Conservation (phyloP, 768 basidiomycete species). For the Ramaria rubella region DNA sequence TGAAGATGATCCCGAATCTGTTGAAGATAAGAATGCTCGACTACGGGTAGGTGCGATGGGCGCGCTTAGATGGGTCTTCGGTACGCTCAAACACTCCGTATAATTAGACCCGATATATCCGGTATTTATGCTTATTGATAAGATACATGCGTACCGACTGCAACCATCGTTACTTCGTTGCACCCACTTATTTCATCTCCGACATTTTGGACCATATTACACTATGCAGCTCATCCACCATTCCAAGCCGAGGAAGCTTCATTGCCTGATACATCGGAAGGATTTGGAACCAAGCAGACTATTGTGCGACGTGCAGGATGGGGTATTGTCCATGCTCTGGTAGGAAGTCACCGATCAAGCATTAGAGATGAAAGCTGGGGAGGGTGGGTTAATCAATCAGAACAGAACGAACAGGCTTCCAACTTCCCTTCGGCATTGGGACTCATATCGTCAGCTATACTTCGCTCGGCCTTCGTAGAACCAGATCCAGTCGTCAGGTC, state of each 20-base stretch:
- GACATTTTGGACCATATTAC: constrained; percentile 54
- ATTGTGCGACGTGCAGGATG: constrained; percentile 69
- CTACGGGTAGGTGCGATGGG: constrained; percentile 65
- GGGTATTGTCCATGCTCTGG: constrained; percentile 42
- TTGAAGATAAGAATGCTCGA: constrained; percentile 62
- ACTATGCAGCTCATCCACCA: constrained; percentile 36
- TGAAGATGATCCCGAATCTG: constrained; percentile 63
- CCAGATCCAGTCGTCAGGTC: constrained; percentile 60
- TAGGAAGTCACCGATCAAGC: constrained; percentile 22
- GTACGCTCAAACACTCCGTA: constrained; percentile 30
- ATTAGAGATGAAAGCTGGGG: constrained; percentile 3
- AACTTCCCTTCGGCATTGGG: background rate
- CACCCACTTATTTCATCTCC: constrained; percentile 42
- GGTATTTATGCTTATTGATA: background rate
- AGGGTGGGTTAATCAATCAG: background rate
- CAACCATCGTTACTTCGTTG: constrained; percentile 12
- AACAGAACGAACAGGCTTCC: background rate
- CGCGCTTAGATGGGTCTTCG: constrained; percentile 54
- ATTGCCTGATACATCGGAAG: constrained; percentile 25
- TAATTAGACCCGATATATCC: background rate
- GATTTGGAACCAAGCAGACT: constrained; percentile 62
- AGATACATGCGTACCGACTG: background rate
- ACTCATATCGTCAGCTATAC: constrained; percentile 32
- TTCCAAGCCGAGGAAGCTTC: constrained; percentile 21
- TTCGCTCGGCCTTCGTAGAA: constrained; percentile 71